Evolutionary conservation across 768 basidiomycete species (phyloP), one percentile per base, ranked within the genome.

Genomic region (Cystobasidium ongulense): DNA sequence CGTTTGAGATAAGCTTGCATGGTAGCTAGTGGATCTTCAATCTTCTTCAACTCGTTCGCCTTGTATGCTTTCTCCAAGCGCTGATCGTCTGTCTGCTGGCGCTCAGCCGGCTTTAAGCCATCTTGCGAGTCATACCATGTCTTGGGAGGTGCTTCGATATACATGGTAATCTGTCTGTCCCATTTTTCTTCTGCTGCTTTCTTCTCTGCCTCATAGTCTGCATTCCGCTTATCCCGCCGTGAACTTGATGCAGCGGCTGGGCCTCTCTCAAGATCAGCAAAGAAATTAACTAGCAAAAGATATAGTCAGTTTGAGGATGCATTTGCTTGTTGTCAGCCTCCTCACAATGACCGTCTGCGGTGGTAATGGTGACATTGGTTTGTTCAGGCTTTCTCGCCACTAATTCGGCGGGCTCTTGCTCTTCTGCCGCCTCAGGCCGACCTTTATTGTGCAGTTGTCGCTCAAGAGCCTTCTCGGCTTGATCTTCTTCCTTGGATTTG

Each of bases 41-140:
- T 63, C 4, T 75, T 66, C 46, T 79, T 79, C 2, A 68, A 38
- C 38, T 76, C 74, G 52, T 72, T 76, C 64, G 78, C 78, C 39
- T 75, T 76, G 73, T 78, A 79, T 29, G 71, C 53, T 3, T 25
- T 35, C 50, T 75, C 74, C n/a, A 75, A 39, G 5, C 61, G 43
- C 31, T 80, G 79, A 29, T 81, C 81, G 54, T 81, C 80, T 1
- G 79, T 79, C 10, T 75, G 76, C 50, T 79, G 78, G 61, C 76
- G 77, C 35, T 82, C 81, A 36, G 81, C 80, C 15, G 76, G 73
- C 17, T 77, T 76, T 46, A 77, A 77, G 29, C 81, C 73, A 13
- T 81, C 79, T 18, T 64, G 62, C 74, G 81, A 80, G 23, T 80
- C 76, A 63, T 82, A 82, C 81, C 81, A 82, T 1, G 81, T 81